Evolutionary conservation across 352 stramenopile genomes (phyloP), one percentile per base, ranked within the genome.

Genomic region (Phytophthora foliorum): DNA sequence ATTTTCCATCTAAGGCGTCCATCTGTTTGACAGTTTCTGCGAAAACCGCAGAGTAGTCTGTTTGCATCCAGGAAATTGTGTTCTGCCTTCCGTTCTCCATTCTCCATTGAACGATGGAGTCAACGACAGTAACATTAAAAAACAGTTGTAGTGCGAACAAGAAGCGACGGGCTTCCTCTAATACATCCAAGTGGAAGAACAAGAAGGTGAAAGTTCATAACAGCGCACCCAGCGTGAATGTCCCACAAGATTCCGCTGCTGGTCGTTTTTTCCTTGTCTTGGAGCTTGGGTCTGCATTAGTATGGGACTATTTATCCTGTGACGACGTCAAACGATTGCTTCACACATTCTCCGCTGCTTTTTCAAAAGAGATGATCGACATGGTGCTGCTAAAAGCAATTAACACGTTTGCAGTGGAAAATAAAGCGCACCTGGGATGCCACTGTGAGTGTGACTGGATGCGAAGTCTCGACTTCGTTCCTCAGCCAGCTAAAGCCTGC

Each of bases 371-470:
- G 31, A 49, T 57, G 19, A 10, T 48, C 7, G 16, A 50, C 32
- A 29, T 21, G 6, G 6, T 55, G 9, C 13, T 31, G 34, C 24
- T 57, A 6, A 48, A 56, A 11, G 45, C 44, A 10, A 29, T 64
- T 25, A 24, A 57, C 17, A 11, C 9, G 7, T 57, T 64, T 22
- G 57, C 44, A 8, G 31, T 56, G 32, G 57, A 64, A 27, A 64
- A 64, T 17, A 49, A 64, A 32, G 34, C 44, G 8, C 57, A 64
- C 45, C 21, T 64, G 32, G 44, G 57, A 14, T 11, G 32, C 8
- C 13, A 27, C 10, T 64, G 57, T 25, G n/a, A 36, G 17, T 64
- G 57, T 34, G 57, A 64, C 45, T 64, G 44, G 57, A 57, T 57
- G 31, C 44, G 45, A 39, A 17, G 17, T 32, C 57, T 64, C 24